Base-by-base conservation (phyloP, 2,329 filamentous ascomycete species). In the Pezicula neosporulosa region DNA sequence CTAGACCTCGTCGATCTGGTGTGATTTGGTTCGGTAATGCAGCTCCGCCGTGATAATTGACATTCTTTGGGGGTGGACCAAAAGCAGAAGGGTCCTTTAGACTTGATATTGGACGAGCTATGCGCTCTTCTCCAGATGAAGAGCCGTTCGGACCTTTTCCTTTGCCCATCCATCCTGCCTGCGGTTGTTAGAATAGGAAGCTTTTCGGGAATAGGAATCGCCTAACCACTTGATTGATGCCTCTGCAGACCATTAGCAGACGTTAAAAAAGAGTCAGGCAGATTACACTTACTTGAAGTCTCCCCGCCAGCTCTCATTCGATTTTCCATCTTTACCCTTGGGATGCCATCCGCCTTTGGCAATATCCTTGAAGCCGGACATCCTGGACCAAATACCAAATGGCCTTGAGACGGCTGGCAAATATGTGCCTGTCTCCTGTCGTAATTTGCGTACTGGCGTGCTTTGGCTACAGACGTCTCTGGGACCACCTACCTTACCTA, bases 41-140 rank as follows among this genome's bases (percentile, higher is more conserved):
- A 30, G 60, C 58, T 42, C 53, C 58, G 16, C 65, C 65, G 53
- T 67, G 58, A 48, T 62, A 64, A 36, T 62, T 61, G 33, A 63
- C 51, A 50, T 67, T 80, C 63, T 82, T 88, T 2, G 86, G 86
- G 38, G 86, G 86, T 35, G 85, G 84, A 1, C 77, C 85, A 65
- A 89, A 89, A 2, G 78, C 74, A 1, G 76, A 63, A 2, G 84
- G 86, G 61, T 89, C 85, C 68, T 80, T 83, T 18, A 89, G 67
- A 2, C 77, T 74, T 1, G 78, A 73, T 12, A 89, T 66, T 15
- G 86, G 85, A 44, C 73, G 72, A 19, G 71, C 65, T 33, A 54
- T 44, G 45, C 58, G 56, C 9, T 54, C 44, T 35, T 55, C 33
- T 43, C 52, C 54, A 52, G 56, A 57, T 41, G 28, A 33, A 33